These are phyloP conservation scores for Fusarium concolor DNA, from an alignment of 2,329 filamentous ascomycete genomes.

Conservation along the genomic window DNA sequence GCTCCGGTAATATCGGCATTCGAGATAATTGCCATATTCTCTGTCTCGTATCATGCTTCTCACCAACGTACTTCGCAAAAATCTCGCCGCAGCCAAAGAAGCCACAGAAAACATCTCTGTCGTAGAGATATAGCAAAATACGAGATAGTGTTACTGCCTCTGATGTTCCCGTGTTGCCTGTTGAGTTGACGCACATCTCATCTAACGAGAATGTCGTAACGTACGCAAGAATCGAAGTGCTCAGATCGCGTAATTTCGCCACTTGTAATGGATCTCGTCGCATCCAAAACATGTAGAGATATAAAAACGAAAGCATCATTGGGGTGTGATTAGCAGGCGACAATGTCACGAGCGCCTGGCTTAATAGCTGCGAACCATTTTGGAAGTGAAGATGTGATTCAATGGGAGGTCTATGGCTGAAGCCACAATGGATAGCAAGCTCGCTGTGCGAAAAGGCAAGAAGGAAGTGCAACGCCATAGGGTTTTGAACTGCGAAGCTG, in stretches of 20 bases:
- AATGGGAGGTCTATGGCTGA: constrained; percentile 2
- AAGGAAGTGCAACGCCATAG: constrained; percentile 11
- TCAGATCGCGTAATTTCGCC: neutral
- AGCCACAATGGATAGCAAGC: constrained; percentile 4
- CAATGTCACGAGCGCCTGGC: neutral
- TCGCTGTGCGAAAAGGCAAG: constrained; percentile 12
- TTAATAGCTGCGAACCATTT: constrained; percentile 2
- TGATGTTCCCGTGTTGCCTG: neutral
- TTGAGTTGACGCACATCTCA: constrained; percentile 6
- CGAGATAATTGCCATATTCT: constrained; percentile 12
- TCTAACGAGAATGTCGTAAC: constrained; percentile 6
- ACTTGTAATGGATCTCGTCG: neutral
- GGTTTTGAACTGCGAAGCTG: constrained; percentile 15
- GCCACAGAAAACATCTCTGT: constrained; percentile 13
- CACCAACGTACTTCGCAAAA: constrained; percentile 4
- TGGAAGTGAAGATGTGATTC: constrained; percentile 14
- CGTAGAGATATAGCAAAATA: constrained; percentile 15
- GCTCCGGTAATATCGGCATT: neutral
- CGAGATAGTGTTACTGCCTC: neutral
- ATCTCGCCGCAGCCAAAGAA: constrained; percentile 9
- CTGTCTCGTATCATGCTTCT: constrained; percentile 18
- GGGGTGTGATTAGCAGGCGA: neutral
- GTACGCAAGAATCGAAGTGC: neutral
- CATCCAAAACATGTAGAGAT: constrained; percentile 22
- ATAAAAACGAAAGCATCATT: constrained; percentile 20